A percentile compares a stretch with the other conserved stretches of the same genome.
Evolutionary conservation across 495 filamentous ascomycete genomes (phyloP).

Genomic region (Neurospora intermedia): DNA sequence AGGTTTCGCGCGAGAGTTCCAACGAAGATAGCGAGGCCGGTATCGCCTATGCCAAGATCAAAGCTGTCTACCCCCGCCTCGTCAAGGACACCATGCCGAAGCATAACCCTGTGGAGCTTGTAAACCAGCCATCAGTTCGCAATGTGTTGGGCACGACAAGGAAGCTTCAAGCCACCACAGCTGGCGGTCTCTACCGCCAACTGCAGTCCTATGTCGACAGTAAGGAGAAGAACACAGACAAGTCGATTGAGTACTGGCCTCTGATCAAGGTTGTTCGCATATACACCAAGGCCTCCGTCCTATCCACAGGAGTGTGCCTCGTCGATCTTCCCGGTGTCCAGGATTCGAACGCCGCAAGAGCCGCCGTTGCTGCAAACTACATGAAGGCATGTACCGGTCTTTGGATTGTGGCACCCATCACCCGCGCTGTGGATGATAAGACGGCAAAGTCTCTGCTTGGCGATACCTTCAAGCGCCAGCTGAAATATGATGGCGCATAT

Average conservation of each 20-base stretch:
- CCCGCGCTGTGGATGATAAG: slow-evolving; percentile 55
- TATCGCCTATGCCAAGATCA: slow-evolving; percentile 56
- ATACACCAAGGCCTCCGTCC: slow-evolving; percentile 44
- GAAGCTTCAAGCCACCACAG: slow-evolving; percentile 28
- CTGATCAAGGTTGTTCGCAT: slow-evolving; percentile 54
- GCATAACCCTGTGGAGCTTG: slow-evolving; percentile 28
- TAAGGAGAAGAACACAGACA: slow-evolving; percentile 22
- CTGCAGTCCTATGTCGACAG: slow-evolving; percentile 26
- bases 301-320: slow-evolving; percentile 55
- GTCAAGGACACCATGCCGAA: slow-evolving; percentile 42
- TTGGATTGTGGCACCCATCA: slow-evolving; percentile 58
- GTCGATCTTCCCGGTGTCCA: slow-evolving; percentile 58
- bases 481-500: slow-evolving; percentile 52
- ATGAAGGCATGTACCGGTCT: slow-evolving; percentile 45
- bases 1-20: slow-evolving; percentile 33
- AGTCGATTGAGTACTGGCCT: slow-evolving; percentile 50
- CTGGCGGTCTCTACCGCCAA: slow-evolving; percentile 17
- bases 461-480: slow-evolving; percentile 49
- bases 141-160: slow-evolving; percentile 39
- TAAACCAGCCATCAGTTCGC: slow-evolving; percentile 29
- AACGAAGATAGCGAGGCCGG: slow-evolving; percentile 43
- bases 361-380: slow-evolving; percentile 49
- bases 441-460: slow-evolving; percentile 50
- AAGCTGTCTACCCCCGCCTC: slow-evolving; percentile 50
- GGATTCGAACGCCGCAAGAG: slow-evolving; percentile 55